Percentiles rank a stretch among this genome's conserved stretches.
phyloP scores from a whole-genome alignment of 2,329 filamentous ascomycete genomes.

The Talaromyces piceae region DNA sequence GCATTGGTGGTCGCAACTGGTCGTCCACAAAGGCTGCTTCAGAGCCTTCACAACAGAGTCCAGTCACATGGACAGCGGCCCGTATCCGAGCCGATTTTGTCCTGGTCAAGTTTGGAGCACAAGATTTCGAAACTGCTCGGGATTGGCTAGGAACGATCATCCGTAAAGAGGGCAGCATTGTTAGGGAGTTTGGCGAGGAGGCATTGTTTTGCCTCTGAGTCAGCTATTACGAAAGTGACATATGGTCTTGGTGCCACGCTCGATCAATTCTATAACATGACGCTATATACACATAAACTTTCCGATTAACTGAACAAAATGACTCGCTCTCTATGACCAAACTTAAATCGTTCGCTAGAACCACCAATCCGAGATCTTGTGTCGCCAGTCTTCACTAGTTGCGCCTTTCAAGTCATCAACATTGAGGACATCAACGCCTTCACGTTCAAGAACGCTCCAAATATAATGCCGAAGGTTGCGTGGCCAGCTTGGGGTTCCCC shows the following conservation, averaged over 20 bases:
- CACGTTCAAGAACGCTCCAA: conserved; percentile 47
- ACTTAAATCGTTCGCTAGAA: conserved; percentile 11
- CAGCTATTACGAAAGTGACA: neutral
- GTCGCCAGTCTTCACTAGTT: conserved; percentile 42
- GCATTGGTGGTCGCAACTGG: conserved; percentile 79
- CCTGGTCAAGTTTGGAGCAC: conserved; percentile 83
- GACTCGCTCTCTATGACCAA: neutral
- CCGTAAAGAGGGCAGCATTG: conserved; percentile 63
- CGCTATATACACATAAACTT: neutral
- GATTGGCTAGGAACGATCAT: conserved; percentile 74
- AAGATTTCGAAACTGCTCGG: conserved; percentile 70
- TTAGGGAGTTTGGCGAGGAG: conserved; percentile 67
- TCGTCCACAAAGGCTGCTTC: conserved; percentile 20
- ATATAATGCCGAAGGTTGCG: conserved; percentile 46
- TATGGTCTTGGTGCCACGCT: neutral
- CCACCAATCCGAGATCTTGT: conserved; percentile 28
- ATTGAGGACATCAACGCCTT: conserved; percentile 51
- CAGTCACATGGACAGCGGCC: conserved; percentile 75
- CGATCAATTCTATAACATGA: neutral
- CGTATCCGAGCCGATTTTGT: conserved; percentile 68
- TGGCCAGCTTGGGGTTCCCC: conserved; percentile 51
- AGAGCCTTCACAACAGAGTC: conserved; percentile 35
- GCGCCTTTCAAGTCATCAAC: conserved; percentile 50
- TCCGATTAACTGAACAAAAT: neutral
- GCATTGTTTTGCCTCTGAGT: conserved; percentile 63